A percentile compares a stretch with the other conserved stretches of the same genome.
Conservation (phyloP, 352 stramenopile genomes). For the Peronospora farinosa region DNA sequence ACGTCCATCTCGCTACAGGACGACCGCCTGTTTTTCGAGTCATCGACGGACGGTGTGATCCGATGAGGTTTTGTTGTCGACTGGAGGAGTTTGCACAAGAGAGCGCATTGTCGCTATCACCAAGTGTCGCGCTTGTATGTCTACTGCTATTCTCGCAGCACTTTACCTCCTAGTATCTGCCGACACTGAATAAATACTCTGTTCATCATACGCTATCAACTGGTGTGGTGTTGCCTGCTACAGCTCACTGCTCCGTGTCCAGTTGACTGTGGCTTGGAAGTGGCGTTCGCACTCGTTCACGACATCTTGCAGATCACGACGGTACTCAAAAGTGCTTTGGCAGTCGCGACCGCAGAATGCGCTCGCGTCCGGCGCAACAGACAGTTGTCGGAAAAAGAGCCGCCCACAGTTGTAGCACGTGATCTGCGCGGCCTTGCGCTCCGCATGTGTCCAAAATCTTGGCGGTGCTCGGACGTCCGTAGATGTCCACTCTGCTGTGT, state of each 20-base stretch:
- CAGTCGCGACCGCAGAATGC: conserved; percentile 62
- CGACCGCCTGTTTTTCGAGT: conserved; percentile 62
- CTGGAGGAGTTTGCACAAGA: conserved; percentile 1
- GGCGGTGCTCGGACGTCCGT: conserved; percentile 8
- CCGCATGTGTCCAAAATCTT: conserved; percentile 7
- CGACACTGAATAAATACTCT: conserved; percentile 27
- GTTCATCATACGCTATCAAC: conserved; percentile 14
- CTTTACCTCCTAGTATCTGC: conserved; percentile 2
- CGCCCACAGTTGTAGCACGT: conserved; percentile 48
- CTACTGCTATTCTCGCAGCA: conserved; percentile 11
- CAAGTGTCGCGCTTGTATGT: conserved; percentile 25
- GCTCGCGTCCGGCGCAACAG: conserved; percentile 15
- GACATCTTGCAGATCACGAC: conserved; percentile 31
- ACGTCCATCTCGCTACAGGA: conserved; percentile 53
- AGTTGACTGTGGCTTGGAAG: conserved; percentile 13
- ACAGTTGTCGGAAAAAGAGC: conserved; percentile 39
- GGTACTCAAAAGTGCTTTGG: conserved; percentile 54
- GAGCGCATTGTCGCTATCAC: conserved; percentile 2
- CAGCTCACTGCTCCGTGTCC: conserved; percentile 22
- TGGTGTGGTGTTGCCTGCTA: conserved; percentile 10
- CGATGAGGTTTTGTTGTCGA: background rate
- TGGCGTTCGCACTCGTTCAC: conserved; percentile 30
- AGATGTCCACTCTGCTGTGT: conserved; percentile 15
- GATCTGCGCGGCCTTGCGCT: conserved; percentile 30
- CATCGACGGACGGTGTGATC: conserved; percentile 21